A percentile compares a stretch with the other conserved stretches of the same genome.
Conservation (phyloP, 768 basidiomycete genomes). For the Xerocomellus chrysenteron region DNA sequence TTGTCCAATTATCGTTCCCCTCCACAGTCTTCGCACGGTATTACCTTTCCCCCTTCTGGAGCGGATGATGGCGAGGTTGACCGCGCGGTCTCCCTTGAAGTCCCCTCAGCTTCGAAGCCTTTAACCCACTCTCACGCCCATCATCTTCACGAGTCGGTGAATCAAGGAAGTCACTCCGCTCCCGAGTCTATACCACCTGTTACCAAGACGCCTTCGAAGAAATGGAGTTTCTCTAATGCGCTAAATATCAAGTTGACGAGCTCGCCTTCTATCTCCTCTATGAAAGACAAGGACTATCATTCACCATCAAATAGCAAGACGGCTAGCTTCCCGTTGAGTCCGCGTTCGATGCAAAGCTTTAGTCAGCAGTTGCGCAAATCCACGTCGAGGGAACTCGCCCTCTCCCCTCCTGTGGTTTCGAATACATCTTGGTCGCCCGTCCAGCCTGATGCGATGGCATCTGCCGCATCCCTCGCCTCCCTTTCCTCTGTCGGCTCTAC, state of each 20-base stretch:
- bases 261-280: constrained; percentile 60
- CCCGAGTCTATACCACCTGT: constrained; percentile 46
- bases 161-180: constrained; percentile 38
- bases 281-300: constrained; percentile 42
- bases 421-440: constrained; percentile 64
- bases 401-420: constrained; percentile 41
- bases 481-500: constrained; percentile 72
- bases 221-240: constrained; percentile 92
- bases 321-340: constrained; percentile 60
- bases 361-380: constrained; percentile 69
- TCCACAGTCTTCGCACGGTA: constrained; percentile 54
- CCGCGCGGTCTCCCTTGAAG: constrained; percentile 51
- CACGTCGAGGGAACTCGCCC: constrained; percentile 60
- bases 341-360: constrained; percentile 60
- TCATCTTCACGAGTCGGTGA: constrained; percentile 40
- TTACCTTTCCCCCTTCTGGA: constrained; percentile 47
- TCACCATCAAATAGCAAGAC: constrained; percentile 40
- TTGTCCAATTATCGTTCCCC: constrained; percentile 75
- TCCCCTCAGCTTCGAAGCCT: constrained; percentile 37
- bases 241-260: constrained; percentile 72
- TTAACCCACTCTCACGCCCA: constrained; percentile 29
- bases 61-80: constrained; percentile 48
- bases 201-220: constrained; percentile 86
- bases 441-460: constrained; percentile 74
- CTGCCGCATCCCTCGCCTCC: constrained; percentile 73